Evolutionary conservation across 257 asterid species (phyloP).

Genomic region (Solanum sejunctum): DNA sequence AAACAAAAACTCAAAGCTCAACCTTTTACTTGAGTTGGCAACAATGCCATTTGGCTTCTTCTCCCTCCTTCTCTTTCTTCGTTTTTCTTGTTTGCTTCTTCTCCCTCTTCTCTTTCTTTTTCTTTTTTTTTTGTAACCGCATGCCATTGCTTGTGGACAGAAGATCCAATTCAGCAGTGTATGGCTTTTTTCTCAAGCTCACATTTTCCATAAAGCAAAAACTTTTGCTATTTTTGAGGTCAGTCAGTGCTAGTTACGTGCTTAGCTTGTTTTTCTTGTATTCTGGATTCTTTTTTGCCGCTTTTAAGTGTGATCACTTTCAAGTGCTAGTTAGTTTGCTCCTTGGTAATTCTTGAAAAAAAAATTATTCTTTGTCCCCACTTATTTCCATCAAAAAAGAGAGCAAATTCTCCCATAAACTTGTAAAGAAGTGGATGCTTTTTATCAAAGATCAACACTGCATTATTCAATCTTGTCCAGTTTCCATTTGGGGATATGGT

Average conservation of each 20-base stretch:
- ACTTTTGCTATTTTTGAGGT: neutral
- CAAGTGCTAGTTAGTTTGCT: too few relatives aligned
- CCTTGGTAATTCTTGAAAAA: too few relatives aligned
- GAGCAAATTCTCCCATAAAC: conserved; percentile 63
- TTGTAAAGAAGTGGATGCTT: conserved; percentile 39
- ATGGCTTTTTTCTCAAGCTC: neutral
- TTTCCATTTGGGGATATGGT: conserved; percentile 32
- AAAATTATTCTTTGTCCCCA: conserved; percentile 40
- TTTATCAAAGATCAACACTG: conserved; percentile 48
- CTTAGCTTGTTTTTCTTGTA: neutral
- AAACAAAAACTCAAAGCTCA: too few relatives aligned
- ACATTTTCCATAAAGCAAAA: neutral
- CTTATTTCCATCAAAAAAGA: conserved; percentile 44
- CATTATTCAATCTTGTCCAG: conserved; percentile 75
- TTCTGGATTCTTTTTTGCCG: neutral
- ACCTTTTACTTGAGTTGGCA: too few relatives aligned
- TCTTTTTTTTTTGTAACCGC: neutral
- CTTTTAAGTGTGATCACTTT: neutral
- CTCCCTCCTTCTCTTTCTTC: too few relatives aligned
- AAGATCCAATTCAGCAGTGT: neutral
- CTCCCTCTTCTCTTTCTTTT: neutral
- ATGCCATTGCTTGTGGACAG: neutral
- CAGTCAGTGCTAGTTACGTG: neutral
- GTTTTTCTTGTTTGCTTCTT: neutral
- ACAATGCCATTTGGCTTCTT: too few relatives aligned